Evolutionary conservation across 2,329 filamentous ascomycete genomes (phyloP).

Genomic region (Periconia sp.): DNA sequence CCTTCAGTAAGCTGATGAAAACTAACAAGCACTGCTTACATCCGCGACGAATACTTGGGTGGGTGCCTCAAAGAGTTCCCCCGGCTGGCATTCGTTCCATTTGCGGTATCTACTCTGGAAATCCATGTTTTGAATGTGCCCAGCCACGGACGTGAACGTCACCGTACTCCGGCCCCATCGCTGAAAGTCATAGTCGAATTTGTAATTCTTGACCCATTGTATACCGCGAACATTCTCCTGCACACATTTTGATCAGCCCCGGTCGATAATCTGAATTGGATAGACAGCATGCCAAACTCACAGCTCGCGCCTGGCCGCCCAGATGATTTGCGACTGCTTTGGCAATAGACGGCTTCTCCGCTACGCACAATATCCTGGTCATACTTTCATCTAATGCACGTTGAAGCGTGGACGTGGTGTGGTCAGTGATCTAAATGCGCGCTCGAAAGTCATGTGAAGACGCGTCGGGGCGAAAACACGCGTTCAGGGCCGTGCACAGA

Average conservation of each 20-base stretch:
- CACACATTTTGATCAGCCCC: neutral
- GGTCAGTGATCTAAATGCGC: neutral
- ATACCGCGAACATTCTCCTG: conserved; percentile 69
- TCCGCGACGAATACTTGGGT: conserved; percentile 69
- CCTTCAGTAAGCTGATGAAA: conserved; percentile 11
- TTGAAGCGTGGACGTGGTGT: conserved; percentile 3
- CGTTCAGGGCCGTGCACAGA: conserved; percentile 18
- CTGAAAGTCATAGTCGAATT: conserved; percentile 86
- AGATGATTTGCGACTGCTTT: conserved; percentile 92
- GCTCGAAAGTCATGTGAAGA: conserved; percentile 35
- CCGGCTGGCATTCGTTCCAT: conserved; percentile 81
- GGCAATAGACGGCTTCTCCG: conserved; percentile 91
- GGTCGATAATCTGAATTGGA: neutral
- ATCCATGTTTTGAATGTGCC: conserved; percentile 80
- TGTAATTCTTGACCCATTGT: conserved; percentile 90
- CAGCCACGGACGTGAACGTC: conserved; percentile 90
- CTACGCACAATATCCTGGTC: conserved; percentile 70
- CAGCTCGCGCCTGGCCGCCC: conserved; percentile 74
- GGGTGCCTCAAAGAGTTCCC: conserved; percentile 77
- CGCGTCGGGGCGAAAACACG: conserved; percentile 30
- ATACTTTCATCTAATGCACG: conserved; percentile 15
- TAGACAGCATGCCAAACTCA: conserved; percentile 39
- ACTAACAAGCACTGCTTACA: conserved; percentile 47
- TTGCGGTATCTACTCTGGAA: conserved; percentile 74
- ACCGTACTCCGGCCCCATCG: conserved; percentile 81